Evolutionary conservation across 2,329 filamentous ascomycete genomes (phyloP), one percentile per base, ranked within the genome.

Genomic region (Epicoccum sorghinum): DNA sequence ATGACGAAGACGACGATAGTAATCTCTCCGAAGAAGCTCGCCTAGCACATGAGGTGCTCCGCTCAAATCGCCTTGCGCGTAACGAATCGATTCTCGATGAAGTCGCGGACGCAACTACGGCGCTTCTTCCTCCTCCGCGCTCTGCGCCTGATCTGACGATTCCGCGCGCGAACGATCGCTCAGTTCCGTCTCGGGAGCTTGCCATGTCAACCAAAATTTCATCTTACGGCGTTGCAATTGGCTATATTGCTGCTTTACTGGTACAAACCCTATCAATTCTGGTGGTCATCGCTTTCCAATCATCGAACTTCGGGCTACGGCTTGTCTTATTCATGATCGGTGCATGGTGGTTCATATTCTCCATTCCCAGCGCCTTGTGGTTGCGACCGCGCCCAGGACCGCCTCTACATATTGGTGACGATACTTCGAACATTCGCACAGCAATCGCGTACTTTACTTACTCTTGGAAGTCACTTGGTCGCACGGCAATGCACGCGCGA

Each of bases 331-430:
- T 96, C 73, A 77, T 93, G 52, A 87, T 98, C 47, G 95, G 95
- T 30, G 74, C 86, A 25, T 99, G 95, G 95, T 99, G 95, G 95
- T 86, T 93, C 39, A 55, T 89, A 30, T 98, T 99, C 72, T 96
- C 91, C 3, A 86, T 98, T 50, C 95, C 95, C 0, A 87, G 91
- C 0, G 91, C 90, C 2, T 75, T 96, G 65, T 97, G 92, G 89
- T 81, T 99, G 27, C 87, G 93, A 36, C 87, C 93, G 4, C 86
- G 95, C 46, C 95, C 95, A 1, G 95, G 95, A 0, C 95, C 95
- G 25, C 92, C 93, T 6, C 62, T 81, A 2, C 66, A 74, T 58
- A 62, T 75, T 27, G 60, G 62, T 4, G 55, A 62, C 3, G 46
- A 64, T 24, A 64, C 63, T 1, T 61, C 57, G n/a, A 70, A 64